Evolutionary conservation across 2,329 filamentous ascomycete species (phyloP).

Genomic region (Pestalotiopsis sp.): DNA sequence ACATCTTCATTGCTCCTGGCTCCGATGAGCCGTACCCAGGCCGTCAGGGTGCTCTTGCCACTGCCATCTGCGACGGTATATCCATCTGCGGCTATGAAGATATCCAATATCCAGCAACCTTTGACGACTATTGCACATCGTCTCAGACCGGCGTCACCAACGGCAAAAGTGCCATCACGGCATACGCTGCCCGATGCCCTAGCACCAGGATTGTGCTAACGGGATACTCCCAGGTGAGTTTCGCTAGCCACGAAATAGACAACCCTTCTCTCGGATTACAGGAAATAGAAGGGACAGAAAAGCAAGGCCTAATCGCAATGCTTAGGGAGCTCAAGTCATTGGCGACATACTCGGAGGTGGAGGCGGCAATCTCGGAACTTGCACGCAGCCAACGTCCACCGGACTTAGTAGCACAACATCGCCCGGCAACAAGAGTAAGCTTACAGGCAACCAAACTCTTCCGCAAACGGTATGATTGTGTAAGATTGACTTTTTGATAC

Average conservation of each 20-base stretch:
- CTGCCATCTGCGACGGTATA: conserved; percentile 27
- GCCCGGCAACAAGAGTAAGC: conserved; percentile 37
- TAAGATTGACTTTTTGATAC: neutral
- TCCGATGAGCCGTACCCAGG: conserved; percentile 39
- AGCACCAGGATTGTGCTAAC: conserved; percentile 41
- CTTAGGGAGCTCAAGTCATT: conserved; percentile 37
- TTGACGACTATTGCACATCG: conserved; percentile 37
- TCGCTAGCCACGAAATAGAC: neutral
- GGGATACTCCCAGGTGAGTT: conserved; percentile 39
- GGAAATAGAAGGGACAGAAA: neutral
- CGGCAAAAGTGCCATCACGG: conserved; percentile 39
- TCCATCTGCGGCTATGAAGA: conserved; percentile 24
- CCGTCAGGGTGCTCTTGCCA: conserved; percentile 33
- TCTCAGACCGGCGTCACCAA: conserved; percentile 38
- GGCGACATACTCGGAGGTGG: conserved; percentile 39
- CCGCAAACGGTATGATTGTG: neutral
- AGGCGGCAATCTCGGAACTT: conserved; percentile 36
- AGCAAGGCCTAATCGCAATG: neutral
- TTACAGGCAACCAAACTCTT: neutral
- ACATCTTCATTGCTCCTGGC: conserved; percentile 30
- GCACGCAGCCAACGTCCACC: conserved; percentile 25
- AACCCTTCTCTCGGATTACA: neutral
- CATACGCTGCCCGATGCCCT: conserved; percentile 42
- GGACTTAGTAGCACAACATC: conserved; percentile 29
- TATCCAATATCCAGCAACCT: conserved; percentile 34